Base-by-base conservation (phyloP, 2,329 filamentous ascomycete genomes). In the Pezicula rhizophila region DNA sequence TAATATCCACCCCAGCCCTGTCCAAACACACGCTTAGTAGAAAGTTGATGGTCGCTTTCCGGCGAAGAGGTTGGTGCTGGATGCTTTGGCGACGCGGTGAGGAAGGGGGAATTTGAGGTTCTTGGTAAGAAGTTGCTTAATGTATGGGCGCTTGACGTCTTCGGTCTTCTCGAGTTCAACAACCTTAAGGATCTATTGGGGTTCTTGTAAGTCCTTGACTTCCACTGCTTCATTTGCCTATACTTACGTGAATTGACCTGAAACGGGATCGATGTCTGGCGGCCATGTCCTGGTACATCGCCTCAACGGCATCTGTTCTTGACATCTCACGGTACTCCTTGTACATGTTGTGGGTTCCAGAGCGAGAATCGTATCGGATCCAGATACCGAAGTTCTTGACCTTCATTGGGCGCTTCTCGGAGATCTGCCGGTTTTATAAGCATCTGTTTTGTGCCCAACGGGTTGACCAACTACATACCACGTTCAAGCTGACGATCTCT, bases 331-430 rank as follows among this genome's bases (percentile, higher is more conserved):
- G 89, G 87, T 96, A 97, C 86, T 99, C 93, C 86, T 97, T 97
- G 89, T 99, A 99, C 93, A 99, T 99, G 87, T 99, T 99, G 90
- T 99, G 93, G 68, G 93, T 99, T 68, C 93, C 93, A 67, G 93
- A 97, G 76, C 93, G 92, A 57, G 95, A 99, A 80, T 99, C 92
- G 81, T 99, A 99, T 73, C 95, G 91, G 79, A 99, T 86, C 95
- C 95, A 99, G 84, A 99, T 85, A 74, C 93, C 93, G 74, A 99
- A 97, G 88, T 96, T 99, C 90, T 99, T 99, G 84, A 99, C 91
- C 83, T 96, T 96, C 70, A 91, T 80, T 68, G 93, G 93, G 76
- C 89, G 90, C 87, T 97, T 97, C 90, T 99, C 93, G 78, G 83
- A 77, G 80, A 99, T 95, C 91, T 96, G 46, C 18, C 15, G 20